phyloP scores from a whole-genome alignment of 2,329 filamentous ascomycete genomes.

The Penicillium capsulatum region DNA sequence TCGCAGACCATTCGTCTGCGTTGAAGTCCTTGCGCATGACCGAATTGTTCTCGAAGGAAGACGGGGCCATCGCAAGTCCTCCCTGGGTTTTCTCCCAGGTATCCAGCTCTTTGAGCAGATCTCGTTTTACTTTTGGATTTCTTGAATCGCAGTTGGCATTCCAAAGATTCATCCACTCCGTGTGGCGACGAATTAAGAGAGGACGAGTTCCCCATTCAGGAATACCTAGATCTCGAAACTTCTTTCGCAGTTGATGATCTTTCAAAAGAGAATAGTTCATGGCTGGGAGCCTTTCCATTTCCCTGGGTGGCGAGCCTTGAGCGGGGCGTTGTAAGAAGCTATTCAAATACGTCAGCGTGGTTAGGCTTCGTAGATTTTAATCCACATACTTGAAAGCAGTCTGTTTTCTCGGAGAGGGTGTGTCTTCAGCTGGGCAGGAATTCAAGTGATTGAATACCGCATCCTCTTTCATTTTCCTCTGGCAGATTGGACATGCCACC shows the following conservation, averaged over 20 bases:
- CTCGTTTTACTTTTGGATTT: slow-evolving; percentile 63
- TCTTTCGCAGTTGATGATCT: slow-evolving; percentile 71
- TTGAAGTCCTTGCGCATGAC: slow-evolving; percentile 90
- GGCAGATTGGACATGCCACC: slow-evolving; percentile 79
- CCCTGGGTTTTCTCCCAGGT: slow-evolving; percentile 83
- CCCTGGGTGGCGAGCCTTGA: slow-evolving; percentile 29
- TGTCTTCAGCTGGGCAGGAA: slow-evolving; percentile 46
- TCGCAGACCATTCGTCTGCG: slow-evolving; percentile 66
- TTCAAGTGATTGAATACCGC: slow-evolving; percentile 79
- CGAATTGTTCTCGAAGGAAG: slow-evolving; percentile 31
- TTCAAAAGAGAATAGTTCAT: slow-evolving; percentile 86
- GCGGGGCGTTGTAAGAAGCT: slow-evolving; percentile 23
- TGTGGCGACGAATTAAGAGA: slow-evolving; percentile 74
- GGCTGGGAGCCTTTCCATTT: slow-evolving; percentile 65
- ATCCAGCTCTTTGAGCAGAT: slow-evolving; percentile 74
- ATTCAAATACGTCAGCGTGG: slow-evolving; percentile 16
- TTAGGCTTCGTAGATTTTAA: background rate
- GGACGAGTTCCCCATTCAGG: slow-evolving; percentile 63
- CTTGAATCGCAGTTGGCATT: slow-evolving; percentile 93
- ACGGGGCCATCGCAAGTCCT: slow-evolving; percentile 46
- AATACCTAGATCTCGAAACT: slow-evolving; percentile 75
- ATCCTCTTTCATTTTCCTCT: slow-evolving; percentile 70
- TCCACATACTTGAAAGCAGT: slow-evolving; percentile 27
- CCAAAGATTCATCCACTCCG: slow-evolving; percentile 92
- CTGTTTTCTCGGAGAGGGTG: slow-evolving; percentile 10